Base-by-base conservation (phyloP, 2,329 filamentous ascomycete genomes). In the Pseudogymnoascus sp. region DNA sequence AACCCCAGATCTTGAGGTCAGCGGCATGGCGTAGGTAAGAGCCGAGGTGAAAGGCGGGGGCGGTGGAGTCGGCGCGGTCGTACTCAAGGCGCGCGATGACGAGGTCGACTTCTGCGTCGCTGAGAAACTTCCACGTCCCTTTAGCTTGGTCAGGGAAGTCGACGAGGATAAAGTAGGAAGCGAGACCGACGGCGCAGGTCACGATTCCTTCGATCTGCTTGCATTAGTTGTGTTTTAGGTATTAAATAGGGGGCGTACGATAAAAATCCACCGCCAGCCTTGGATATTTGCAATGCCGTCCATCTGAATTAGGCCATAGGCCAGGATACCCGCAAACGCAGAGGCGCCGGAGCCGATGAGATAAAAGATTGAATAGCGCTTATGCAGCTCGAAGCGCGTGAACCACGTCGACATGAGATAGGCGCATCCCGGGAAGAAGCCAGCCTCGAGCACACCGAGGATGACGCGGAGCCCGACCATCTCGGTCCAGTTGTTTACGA, bases 91-190 rank as follows among this genome's bases (percentile, higher is more conserved):
- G 78, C 13, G 75, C 72, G 40, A 83, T 76, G 44, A 83, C 69
- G 78, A 79, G 83, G 19, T 76, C 73, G 0, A 77, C 75, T 71
- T 87, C 83, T 4, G 74, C 74, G 7, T 74, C 68, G 28, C 73
- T 74, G 9, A 87, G 77, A 73, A 86, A 86, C 3, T 69, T 74
- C 15, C 67, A 72, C 7, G 69, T 67, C 42, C 74, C 69, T 60
- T 80, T 77, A 66, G 77, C 76, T 9, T 80, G 80, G 71, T 87
- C 83, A 31, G 84, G 84, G 70, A 87, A 87, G 71, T 85, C 83
- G 63, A 86, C 80, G 8, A 87, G 79, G 11, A 85, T 74, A 76
- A 83, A 81, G 75, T 82, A 86, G 62, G 80, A 90, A 90, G 70
- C 68, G 4, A 80, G 63, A 23, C 77, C 84, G 3, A 87, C 71